A percentile compares a stretch with the other conserved stretches of the same genome.
phyloP scores from a whole-genome alignment of 441 rosid species.

The Metrosideros polymorpha region DNA sequence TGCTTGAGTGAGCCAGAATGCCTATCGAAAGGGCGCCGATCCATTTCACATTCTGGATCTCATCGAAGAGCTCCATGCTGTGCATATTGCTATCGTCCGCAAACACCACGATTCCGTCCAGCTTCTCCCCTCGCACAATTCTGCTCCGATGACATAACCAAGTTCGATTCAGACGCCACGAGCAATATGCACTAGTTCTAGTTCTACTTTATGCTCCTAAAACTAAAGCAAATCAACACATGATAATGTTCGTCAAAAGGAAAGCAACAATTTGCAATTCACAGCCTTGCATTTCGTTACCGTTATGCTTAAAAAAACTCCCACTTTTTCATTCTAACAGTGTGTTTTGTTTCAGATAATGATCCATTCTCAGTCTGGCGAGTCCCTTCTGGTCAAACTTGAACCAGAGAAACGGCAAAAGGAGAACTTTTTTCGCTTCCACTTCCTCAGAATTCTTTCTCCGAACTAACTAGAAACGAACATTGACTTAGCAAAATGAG shows the following conservation, averaged over 20 bases:
- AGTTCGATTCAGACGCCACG: not conserved
- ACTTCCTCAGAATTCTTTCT: not conserved
- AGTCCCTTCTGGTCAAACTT: not conserved
- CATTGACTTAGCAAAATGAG: not conserved
- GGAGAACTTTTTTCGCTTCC: not conserved
- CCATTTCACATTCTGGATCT: slow-evolving; percentile 90
- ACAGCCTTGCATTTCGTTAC: not conserved
- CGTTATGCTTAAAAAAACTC: not conserved
- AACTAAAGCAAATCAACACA: not conserved
- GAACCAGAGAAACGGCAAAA: not conserved
- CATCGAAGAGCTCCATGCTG: slow-evolving; percentile 91
- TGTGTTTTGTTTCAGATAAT: not conserved
- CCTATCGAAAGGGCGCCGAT: slow-evolving; percentile 90
- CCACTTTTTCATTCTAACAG: not conserved
- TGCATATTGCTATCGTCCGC: slow-evolving; percentile 97
- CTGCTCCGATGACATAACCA: slow-evolving; percentile 33
- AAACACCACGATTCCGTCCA: slow-evolving; percentile 91
- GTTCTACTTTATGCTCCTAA: not conserved
- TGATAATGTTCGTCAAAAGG: not conserved
- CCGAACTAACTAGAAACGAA: not conserved
- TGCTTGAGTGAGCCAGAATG: slow-evolving; percentile 51
- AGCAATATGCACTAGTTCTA: not conserved
- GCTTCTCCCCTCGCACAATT: slow-evolving; percentile 63
- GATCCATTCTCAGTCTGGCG: not conserved
- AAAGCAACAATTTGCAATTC: not conserved